These are phyloP conservation scores for Neckera pumila DNA, from an alignment of 225 moss, liverwort and hornwort species.

Conservation along the genomic window DNA sequence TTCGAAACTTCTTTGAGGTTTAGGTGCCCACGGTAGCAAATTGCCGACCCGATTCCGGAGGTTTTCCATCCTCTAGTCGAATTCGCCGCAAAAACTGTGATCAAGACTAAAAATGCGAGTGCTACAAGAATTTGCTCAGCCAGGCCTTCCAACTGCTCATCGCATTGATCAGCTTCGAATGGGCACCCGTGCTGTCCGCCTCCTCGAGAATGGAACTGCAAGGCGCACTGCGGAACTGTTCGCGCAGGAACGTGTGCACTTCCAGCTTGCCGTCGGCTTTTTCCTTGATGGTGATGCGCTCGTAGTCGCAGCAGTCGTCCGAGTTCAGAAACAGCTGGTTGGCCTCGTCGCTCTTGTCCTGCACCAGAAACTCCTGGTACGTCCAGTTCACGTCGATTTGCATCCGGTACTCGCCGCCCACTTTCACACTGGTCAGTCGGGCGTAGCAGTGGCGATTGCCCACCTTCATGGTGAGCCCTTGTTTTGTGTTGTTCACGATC, in stretches of 20 bases:
- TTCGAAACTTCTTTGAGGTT: background rate
- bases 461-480: background rate
- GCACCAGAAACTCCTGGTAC: background rate
- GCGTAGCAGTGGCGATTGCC: background rate
- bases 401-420: background rate
- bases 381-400: background rate
- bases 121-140: background rate
- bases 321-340: background rate
- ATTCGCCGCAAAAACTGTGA: background rate
- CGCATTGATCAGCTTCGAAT: background rate
- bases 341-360: background rate
- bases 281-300: background rate
- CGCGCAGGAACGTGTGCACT: background rate
- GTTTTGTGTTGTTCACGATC: background rate
- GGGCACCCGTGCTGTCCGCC: background rate
- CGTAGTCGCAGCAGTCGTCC: background rate
- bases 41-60: background rate
- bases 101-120: background rate
- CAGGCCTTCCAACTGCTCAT: background rate
- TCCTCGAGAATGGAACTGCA: background rate
- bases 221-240: background rate
- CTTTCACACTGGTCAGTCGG: background rate
- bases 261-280: background rate
- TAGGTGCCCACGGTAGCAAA: background rate
- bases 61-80: background rate